Percentiles rank a stretch among this genome's conserved stretches.
Conservation (phyloP, 768 basidiomycete species). For the Mycena latifolia region DNA sequence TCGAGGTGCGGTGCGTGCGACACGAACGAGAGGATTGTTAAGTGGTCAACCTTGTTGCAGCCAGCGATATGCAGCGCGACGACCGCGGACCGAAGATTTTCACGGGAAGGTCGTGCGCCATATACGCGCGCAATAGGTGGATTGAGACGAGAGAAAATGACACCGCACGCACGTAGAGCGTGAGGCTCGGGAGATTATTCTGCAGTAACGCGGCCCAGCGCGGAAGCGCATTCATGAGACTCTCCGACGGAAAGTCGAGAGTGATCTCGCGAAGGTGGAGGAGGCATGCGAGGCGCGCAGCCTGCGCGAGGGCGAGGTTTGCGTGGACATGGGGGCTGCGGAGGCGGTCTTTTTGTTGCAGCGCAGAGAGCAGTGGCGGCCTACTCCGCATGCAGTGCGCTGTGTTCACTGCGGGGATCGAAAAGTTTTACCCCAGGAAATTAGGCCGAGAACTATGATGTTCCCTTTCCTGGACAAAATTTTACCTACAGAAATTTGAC, state of each 20-base stretch:
- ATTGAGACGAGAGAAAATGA: neutral
- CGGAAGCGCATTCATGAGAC: conserved; percentile 69
- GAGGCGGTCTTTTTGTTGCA: conserved; percentile 60
- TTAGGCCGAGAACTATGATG: no score
- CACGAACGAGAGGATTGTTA: conserved; percentile 58
- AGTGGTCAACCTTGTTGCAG: conserved; percentile 70
- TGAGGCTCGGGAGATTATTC: conserved; percentile 63
- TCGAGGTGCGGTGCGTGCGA: conserved; percentile 66
- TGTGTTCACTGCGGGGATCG: no score
- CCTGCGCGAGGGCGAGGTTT: conserved; percentile 65
- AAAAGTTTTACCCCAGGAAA: no score
- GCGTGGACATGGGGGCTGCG: conserved; percentile 63
- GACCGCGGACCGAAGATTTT: conserved; percentile 60
- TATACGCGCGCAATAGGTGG: conserved; percentile 51
- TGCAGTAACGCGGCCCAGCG: conserved; percentile 62
- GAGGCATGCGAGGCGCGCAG: conserved; percentile 55
- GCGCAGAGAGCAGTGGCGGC: conserved; percentile 61
- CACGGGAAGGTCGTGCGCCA: conserved; percentile 66
- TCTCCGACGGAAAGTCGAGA: conserved; percentile 74
- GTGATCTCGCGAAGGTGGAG: conserved; percentile 57
- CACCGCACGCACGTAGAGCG: conserved; percentile 64
- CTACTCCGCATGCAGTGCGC: no score
- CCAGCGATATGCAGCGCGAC: conserved; percentile 69
- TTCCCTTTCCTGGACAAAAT: no score
- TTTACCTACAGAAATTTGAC: no score